phyloP scores from a whole-genome alignment of 2,329 filamentous ascomycete genomes.

The Capronia epimyces region DNA sequence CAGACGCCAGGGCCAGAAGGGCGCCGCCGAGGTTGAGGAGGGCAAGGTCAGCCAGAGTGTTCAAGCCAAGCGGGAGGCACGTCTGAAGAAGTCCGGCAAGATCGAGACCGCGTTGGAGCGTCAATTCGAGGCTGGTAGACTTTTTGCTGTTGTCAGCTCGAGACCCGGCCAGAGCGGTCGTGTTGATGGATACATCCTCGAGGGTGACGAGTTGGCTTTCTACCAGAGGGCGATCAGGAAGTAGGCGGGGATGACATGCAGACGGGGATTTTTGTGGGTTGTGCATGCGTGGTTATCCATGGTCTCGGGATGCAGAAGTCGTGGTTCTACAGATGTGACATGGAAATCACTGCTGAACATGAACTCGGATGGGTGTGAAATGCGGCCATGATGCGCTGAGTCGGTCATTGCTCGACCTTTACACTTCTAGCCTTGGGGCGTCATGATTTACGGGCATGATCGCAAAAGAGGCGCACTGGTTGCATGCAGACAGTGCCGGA shows the following conservation, averaged over 20 bases:
- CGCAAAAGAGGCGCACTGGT: constrained; percentile 2
- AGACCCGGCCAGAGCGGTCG: constrained; percentile 96
- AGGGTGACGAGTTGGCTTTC: constrained; percentile 99
- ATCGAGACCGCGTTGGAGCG: constrained; percentile 88
- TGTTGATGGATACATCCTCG: constrained; percentile 93
- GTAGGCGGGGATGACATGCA: constrained; percentile 52
- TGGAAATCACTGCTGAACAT: background rate
- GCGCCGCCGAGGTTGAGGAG: constrained; percentile 55
- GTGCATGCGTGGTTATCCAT: background rate
- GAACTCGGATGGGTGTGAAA: background rate
- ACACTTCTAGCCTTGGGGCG: constrained; percentile 1
- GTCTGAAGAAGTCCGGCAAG: constrained; percentile 80
- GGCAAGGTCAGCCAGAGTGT: constrained; percentile 92
- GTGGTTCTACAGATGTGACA: background rate
- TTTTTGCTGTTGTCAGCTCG: constrained; percentile 88
- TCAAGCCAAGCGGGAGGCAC: constrained; percentile 91
- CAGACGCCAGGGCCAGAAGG: constrained; percentile 75
- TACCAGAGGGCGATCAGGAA: constrained; percentile 99
- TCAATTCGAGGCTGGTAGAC: constrained; percentile 98
- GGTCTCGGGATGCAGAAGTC: background rate
- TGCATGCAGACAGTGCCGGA: background rate
- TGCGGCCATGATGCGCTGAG: background rate
- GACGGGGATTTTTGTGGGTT: background rate
- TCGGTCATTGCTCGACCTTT: background rate
- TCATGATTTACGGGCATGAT: constrained; percentile 7